These are phyloP conservation scores for Choricystis sp. DNA, from an alignment of 139 green algal genomes.

Conservation along the genomic window DNA sequence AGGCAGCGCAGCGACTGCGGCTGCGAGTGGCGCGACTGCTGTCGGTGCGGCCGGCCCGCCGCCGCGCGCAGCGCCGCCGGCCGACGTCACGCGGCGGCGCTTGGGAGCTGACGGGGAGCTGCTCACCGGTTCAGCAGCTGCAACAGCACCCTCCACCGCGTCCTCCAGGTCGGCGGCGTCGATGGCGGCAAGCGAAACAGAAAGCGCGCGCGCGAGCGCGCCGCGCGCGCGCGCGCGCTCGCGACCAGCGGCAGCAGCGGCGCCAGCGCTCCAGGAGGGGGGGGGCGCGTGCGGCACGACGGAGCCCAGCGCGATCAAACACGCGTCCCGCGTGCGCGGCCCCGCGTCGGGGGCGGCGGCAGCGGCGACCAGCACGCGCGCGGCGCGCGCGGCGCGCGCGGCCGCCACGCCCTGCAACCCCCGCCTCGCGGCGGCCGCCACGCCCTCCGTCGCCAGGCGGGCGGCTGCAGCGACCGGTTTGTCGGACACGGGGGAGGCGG, in stretches of 20 bases:
- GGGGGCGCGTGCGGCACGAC: background rate
- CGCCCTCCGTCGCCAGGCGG: background rate
- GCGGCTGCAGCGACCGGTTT: too few species aligned
- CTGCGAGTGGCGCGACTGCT: background rate
- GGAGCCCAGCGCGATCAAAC: background rate
- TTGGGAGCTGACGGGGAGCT: background rate
- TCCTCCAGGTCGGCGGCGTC: background rate
- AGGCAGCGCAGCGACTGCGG: background rate
- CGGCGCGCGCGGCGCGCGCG: too few species aligned
- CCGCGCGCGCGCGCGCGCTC: background rate
- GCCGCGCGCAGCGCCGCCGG: too few species aligned
- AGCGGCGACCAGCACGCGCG: background rate
- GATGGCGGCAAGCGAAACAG: too few species aligned
- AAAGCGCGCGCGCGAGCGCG: too few species aligned
- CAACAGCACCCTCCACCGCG: background rate
- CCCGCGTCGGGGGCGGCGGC: background rate
- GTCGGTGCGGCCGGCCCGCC: too few species aligned
- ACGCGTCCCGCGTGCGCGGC: background rate
- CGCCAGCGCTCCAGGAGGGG: background rate
- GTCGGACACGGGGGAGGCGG: too few species aligned
- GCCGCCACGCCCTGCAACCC: too few species aligned
- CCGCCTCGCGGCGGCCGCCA: too few species aligned
- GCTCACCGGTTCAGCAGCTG: background rate
- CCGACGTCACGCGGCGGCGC: background rate
- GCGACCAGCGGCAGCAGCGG: background rate